These are phyloP conservation scores for Babesia divergens DNA, from an alignment of 169 alveolate genomes.

Conservation along the genomic window DNA sequence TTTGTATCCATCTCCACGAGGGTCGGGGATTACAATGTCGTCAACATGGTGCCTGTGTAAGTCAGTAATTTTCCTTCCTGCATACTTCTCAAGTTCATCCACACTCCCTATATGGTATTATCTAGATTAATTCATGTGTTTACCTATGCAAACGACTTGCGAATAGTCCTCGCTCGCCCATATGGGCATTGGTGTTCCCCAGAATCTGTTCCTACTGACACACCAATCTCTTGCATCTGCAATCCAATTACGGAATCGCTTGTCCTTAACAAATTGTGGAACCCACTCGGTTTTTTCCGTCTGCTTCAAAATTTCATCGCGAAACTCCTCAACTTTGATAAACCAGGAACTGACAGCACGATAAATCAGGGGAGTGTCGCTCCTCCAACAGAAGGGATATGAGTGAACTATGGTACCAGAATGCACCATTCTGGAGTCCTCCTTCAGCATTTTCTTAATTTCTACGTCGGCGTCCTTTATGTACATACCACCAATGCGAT, in stretches of 20 bases:
- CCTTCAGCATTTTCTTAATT: conserved; percentile 86
- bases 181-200: conserved; percentile 99
- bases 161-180: conserved; percentile 95
- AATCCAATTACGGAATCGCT: conserved; percentile 98
- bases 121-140: conserved; percentile 89
- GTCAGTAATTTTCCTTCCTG: conserved; percentile 83
- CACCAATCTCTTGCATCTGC: conserved; percentile 99
- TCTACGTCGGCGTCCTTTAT: conserved; percentile 94
- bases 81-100: conserved; percentile 55
- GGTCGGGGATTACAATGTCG: conserved; percentile 94
- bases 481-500: conserved; percentile 84
- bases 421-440: conserved; percentile 79
- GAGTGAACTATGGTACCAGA: conserved; percentile 85
- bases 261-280: conserved; percentile 94
- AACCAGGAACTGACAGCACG: conserved; percentile 98
- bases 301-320: conserved; percentile 85
- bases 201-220: conserved; percentile 94
- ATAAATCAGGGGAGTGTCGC: conserved; percentile 98
- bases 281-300: conserved; percentile 93
- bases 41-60: conserved; percentile 97
- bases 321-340: conserved; percentile 92
- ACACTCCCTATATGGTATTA: conserved; percentile 80
- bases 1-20: conserved; percentile 90
- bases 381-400: conserved; percentile 99
- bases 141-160: conserved; percentile 92